phyloP scores from a whole-genome alignment of 2,329 filamentous ascomycete species.

The Sarocladium oryzae region DNA sequence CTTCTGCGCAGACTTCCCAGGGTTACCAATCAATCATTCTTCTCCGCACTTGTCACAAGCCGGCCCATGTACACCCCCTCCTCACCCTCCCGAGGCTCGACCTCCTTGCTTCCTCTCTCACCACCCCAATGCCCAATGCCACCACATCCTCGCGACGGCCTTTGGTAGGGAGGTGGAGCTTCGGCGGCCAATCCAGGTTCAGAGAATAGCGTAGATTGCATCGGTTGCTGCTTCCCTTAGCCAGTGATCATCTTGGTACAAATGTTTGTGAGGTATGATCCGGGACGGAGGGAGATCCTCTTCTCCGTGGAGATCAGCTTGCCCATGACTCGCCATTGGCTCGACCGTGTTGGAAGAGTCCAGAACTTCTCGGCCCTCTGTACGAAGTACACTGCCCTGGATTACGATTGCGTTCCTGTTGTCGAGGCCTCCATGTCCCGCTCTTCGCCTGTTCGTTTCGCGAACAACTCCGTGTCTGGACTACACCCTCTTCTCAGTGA shows the following conservation, averaged over 20 bases:
- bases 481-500: not conserved
- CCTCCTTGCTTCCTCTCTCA: not conserved
- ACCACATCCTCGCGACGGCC: not conserved
- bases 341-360: too few relatives aligned
- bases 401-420: too few relatives aligned
- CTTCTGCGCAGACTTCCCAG: too few relatives aligned
- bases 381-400: too few relatives aligned
- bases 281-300: not conserved
- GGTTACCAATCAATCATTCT: not conserved
- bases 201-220: not conserved
- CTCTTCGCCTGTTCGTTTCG: too few relatives aligned
- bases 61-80: not conserved
- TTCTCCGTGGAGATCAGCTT: not conserved
- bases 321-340: too few relatives aligned
- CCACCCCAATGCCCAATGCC: not conserved
- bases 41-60: conserved; percentile 7
- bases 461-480: too few relatives aligned
- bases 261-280: not conserved
- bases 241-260: not conserved
- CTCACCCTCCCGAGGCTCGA: conserved; percentile 2
- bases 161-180: not conserved
- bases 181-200: not conserved
- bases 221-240: not conserved
- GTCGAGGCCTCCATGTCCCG: too few relatives aligned
- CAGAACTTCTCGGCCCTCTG: too few relatives aligned